A percentile compares a stretch with the other conserved stretches of the same genome.
Evolutionary conservation across 441 rosid genomes (phyloP).

Genomic region (Theobroma grandiflorum): DNA sequence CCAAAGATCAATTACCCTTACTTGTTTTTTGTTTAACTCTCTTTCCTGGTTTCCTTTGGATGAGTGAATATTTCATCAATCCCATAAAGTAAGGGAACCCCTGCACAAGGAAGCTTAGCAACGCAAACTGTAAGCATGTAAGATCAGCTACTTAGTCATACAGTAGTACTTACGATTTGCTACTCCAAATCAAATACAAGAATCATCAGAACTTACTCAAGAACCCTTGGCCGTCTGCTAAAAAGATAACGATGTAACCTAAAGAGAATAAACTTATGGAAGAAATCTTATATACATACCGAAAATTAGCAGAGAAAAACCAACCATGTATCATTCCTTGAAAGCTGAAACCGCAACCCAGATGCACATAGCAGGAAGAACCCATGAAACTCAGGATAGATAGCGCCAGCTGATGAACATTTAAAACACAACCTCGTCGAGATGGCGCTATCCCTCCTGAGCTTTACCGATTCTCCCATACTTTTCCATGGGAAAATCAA

Average conservation of each 20-base stretch:
- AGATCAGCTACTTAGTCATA: background rate
- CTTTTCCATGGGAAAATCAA: conserved; percentile 7
- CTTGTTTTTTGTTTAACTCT: too few relatives aligned
- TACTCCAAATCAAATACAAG: background rate
- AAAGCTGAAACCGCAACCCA: conserved; percentile 11
- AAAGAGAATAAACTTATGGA: background rate
- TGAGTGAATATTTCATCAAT: background rate
- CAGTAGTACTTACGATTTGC: background rate
- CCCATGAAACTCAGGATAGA: conserved; percentile 72
- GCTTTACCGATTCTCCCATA: conserved; percentile 62
- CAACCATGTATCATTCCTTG: background rate
- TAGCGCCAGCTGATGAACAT: conserved; percentile 48
- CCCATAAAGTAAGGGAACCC: background rate
- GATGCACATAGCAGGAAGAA: conserved; percentile 37
- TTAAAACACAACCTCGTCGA: background rate
- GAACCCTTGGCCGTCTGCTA: background rate
- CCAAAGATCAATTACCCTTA: background rate
- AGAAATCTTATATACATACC: background rate
- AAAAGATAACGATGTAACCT: background rate
- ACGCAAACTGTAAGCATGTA: background rate
- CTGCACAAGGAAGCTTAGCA: background rate
- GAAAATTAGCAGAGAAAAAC: background rate
- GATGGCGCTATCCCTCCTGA: conserved; percentile 87
- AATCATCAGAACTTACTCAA: too few relatives aligned
- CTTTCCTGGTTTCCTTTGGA: background rate